Percentiles rank a stretch among this genome's conserved stretches.
Evolutionary conservation across 805 yeast genomes (phyloP).

Genomic region (Candida michaelii): DNA sequence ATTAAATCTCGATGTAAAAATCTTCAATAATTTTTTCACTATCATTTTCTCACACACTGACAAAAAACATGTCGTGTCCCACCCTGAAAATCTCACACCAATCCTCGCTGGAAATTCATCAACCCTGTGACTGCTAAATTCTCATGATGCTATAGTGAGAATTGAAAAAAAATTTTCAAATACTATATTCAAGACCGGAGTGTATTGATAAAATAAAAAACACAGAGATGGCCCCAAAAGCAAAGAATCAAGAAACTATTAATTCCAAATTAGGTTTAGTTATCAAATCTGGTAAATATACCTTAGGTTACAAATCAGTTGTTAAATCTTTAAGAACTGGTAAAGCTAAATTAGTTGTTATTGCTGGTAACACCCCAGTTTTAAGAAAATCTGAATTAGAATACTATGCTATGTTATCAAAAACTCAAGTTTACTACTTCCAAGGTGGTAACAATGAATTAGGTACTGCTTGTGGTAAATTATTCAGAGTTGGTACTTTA

Average conservation of each 20-base stretch:
- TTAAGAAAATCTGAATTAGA: constrained; percentile 99
- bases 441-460: constrained; percentile 99
- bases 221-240: constrained; percentile 78
- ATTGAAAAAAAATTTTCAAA: constrained; percentile 5
- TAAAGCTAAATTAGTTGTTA: constrained; percentile 96
- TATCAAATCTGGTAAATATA: constrained; percentile 98
- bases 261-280: constrained; percentile 98
- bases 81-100: not conserved
- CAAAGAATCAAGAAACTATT: constrained; percentile 89
- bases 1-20: constrained; percentile 4
- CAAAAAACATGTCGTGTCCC: not conserved
- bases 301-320: constrained; percentile 99
- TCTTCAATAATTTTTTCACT: constrained; percentile 8
- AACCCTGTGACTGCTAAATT: constrained; percentile 5
- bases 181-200: constrained; percentile 76
- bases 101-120: not conserved
- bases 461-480: constrained; percentile 99
- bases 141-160: not conserved
- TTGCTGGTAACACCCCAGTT: constrained; percentile 99
- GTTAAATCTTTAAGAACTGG: constrained; percentile 98
- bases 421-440: constrained; percentile 97
- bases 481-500: constrained; percentile 99
- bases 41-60: constrained; percentile 6
- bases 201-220: constrained; percentile 33
- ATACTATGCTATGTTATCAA: constrained; percentile 99